These are phyloP conservation scores for Phoma herbarum DNA, from an alignment of 2,329 filamentous ascomycete genomes.

Conservation along the genomic window DNA sequence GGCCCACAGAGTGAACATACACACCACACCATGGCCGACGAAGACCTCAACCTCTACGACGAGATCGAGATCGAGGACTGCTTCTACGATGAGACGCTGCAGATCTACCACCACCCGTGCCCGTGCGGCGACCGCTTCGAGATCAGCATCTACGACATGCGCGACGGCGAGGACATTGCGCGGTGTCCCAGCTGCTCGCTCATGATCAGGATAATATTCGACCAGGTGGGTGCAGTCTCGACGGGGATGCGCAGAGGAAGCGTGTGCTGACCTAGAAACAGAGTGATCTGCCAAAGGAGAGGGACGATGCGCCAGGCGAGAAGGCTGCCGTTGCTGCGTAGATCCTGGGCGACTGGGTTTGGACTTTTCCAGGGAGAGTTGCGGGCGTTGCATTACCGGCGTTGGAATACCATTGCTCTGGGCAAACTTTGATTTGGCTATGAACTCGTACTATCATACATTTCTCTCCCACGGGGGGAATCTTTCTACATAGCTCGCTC, in stretches of 20 bases:
- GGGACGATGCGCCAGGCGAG: conserved; percentile 34
- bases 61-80: conserved; percentile 96
- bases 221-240: conserved; percentile 64
- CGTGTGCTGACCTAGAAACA: conserved; percentile 17
- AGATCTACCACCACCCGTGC: conserved; percentile 96
- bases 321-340: conserved; percentile 42
- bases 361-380: background rate
- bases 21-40: conserved; percentile 43
- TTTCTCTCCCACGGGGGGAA: background rate
- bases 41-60: conserved; percentile 79
- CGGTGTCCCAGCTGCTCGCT: conserved; percentile 97
- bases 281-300: conserved; percentile 45
- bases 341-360: too few relatives aligned
- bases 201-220: conserved; percentile 95
- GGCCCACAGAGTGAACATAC: too few relatives aligned
- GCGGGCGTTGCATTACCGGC: conserved; percentile 1
- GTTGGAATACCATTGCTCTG: conserved; percentile 3
- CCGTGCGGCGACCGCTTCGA: conserved; percentile 97
- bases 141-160: conserved; percentile 82
- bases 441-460: conserved; percentile 1
- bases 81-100: conserved; percentile 90
- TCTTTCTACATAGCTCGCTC: background rate
- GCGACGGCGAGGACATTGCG: conserved; percentile 91
- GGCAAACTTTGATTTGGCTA: background rate
- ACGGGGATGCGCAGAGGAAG: background rate